These are phyloP conservation scores for Actinomucor elegans DNA, from an alignment of 371 early-diverging fungal genomes.

Conservation along the genomic window DNA sequence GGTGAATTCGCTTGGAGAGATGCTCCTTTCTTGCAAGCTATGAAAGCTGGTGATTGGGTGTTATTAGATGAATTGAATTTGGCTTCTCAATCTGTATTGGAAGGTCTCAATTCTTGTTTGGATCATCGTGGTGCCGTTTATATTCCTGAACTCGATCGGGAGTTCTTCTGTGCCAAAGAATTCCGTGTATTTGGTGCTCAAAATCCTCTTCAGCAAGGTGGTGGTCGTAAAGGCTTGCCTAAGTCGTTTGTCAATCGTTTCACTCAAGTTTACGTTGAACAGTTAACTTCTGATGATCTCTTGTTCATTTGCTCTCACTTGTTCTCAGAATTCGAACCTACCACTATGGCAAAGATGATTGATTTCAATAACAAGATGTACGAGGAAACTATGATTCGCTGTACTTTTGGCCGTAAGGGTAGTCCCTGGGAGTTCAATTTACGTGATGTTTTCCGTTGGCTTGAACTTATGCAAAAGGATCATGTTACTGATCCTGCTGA, in stretches of 20 bases:
- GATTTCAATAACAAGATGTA: conserved; percentile 88
- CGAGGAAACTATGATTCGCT: conserved; percentile 77
- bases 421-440: conserved; percentile 98
- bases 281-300: conserved; percentile 76
- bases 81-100: conserved; percentile 98
- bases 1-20: conserved; percentile 97
- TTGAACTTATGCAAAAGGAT: conserved; percentile 72
- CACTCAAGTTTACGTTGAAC: conserved; percentile 92
- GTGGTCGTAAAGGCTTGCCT: conserved; percentile 99
- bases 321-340: conserved; percentile 61
- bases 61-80: conserved; percentile 99
- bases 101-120: conserved; percentile 98
- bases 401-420: conserved; percentile 84
- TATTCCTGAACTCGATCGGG: conserved; percentile 91
- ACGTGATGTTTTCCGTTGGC: conserved; percentile 95
- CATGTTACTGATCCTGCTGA: conserved; percentile 62
- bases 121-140: conserved; percentile 98
- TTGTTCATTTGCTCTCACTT: conserved; percentile 71
- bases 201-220: conserved; percentile 96
- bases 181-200: conserved; percentile 99
- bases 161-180: conserved; percentile 76
- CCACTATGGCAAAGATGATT: conserved; percentile 70
- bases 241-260: conserved; percentile 98
- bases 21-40: conserved; percentile 95
- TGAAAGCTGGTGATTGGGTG: conserved; percentile 98